A percentile compares a stretch with the other conserved stretches of the same genome.
These are phyloP conservation scores for Sanghuangporus sanghuang DNA, from an alignment of 1,284 basidiomycete species.

Conservation along the genomic window DNA sequence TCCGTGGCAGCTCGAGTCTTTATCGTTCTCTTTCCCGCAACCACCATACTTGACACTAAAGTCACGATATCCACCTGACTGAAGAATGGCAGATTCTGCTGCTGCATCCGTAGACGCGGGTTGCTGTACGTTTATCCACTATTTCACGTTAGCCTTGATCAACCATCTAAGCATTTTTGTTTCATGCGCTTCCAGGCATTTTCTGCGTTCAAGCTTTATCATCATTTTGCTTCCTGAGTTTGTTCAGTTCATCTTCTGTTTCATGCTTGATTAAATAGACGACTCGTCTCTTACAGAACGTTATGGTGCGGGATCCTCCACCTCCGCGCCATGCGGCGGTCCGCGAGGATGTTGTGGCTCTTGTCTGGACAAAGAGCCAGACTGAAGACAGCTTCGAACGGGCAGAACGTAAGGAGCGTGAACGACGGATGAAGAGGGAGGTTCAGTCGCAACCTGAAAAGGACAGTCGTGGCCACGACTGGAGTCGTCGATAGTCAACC, in stretches of 20 bases:
- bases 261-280: neutral
- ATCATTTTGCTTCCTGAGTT: neutral
- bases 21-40: no score
- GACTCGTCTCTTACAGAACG: neutral
- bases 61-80: no score
- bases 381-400: conserved; percentile 14
- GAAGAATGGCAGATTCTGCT: neutral
- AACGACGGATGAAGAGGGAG: neutral
- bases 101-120: neutral
- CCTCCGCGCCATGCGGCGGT: conserved; percentile 11
- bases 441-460: neutral
- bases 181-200: neutral
- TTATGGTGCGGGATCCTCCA: conserved; percentile 5
- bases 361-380: conserved; percentile 9
- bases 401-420: conserved; percentile 14
- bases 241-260: neutral
- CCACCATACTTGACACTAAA: no score
- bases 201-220: neutral
- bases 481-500: neutral
- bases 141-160: neutral
- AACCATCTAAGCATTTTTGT: neutral
- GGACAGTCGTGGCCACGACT: neutral
- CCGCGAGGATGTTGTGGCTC: conserved; percentile 14
- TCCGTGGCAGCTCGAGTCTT: no score
- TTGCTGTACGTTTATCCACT: neutral